Evolutionary conservation across 495 filamentous ascomycete species (phyloP), one percentile per base, ranked within the genome.

Genomic region (Umbilicaria muhlenbergii): DNA sequence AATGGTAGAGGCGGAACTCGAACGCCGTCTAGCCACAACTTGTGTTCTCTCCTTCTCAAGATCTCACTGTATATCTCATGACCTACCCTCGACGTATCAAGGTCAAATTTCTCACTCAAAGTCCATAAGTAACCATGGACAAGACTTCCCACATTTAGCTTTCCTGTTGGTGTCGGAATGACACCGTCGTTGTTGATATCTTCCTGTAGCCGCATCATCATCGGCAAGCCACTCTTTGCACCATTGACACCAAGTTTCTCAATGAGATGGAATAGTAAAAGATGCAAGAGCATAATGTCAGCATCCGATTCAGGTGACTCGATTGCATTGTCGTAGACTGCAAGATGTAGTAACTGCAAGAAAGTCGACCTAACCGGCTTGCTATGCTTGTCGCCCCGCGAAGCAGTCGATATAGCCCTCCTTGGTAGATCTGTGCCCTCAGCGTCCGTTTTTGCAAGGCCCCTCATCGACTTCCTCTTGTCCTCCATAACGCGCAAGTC

Each of bases 51-150:
- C 34, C 88, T 71, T 39, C 78, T 73, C 31, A 74, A 67, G 42
- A 94, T 80, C 57, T 94, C 88, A 37, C 68, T 75, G 43, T 78
- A 71, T 24, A 95, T 77, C 11, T 73, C 75, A 36, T 69, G 66
- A 10, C 84, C 86, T 31, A 81, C 64, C 12, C 62, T 59, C 0
- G 78, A 74, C 10, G 68, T 67, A 34, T 86, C 78, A 48, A 89
- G 79, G 11, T 84, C 76, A 48, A 93, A 91, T 43, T 73, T 75
- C 48, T 88, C 79, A 15, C 70, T 78, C 45, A 94, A 50, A 14
- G 74, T 68, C 76, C 83, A 86, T 37, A 94, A 72, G 61, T 94
- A 94, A 5, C 87, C 86, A 55, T 89, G 82, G 17, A 87, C 80
- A 40, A 95, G 64, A 54, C 80, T 86, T 32, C 83, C 88, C 16